Percentiles rank a stretch among this genome's conserved stretches.
phyloP scores from a whole-genome alignment of 352 stramenopile genomes.

The Pythium monospermum region DNA sequence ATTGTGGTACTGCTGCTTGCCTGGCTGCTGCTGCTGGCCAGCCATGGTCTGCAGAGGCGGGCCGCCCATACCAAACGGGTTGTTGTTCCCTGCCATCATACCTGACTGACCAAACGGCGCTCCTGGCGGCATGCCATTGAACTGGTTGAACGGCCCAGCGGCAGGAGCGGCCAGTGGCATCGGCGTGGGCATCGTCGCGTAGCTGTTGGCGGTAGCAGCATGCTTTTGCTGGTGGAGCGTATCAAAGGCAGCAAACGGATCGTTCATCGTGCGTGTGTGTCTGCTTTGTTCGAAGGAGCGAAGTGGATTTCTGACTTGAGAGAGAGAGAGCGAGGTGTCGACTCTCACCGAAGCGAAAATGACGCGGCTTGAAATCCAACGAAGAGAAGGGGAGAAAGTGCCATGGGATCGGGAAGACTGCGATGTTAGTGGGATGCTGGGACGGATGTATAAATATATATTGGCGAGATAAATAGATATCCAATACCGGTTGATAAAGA shows the following conservation, averaged over 20 bases:
- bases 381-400: neutral
- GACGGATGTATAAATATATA: no score
- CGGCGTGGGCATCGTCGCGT: constrained; percentile 12
- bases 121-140: constrained; percentile 14
- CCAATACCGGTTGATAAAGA: neutral
- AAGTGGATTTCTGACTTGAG: neutral
- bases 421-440: neutral
- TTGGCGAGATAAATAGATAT: neutral
- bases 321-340: no score
- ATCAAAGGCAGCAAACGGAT: constrained; percentile 61
- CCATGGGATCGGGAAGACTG: neutral
- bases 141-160: constrained; percentile 24
- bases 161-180: constrained; percentile 21
- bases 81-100: constrained; percentile 3
- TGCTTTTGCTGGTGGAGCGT: constrained; percentile 35
- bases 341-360: constrained; percentile 15
- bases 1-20: constrained; percentile 20
- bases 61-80: constrained; percentile 18
- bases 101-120: constrained; percentile 29
- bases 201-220: constrained; percentile 20
- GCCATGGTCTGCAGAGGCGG: constrained; percentile 22
- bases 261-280: constrained; percentile 49
- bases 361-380: neutral
- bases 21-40: constrained; percentile 12
- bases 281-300: neutral